Conservation (phyloP, 257 asterid species). For the Paulownia fortunei region DNA sequence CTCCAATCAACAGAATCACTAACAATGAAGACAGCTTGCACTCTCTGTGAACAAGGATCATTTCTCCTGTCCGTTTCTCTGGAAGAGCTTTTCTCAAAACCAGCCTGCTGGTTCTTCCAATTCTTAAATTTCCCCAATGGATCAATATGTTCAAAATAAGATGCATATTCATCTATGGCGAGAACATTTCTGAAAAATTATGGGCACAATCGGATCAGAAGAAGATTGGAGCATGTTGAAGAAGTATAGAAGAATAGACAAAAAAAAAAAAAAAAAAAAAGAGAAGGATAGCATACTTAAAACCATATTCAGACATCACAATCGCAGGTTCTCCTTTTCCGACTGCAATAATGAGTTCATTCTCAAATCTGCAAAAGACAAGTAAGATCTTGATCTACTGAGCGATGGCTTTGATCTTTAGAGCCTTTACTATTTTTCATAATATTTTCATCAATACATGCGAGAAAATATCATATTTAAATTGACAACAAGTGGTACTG, state of each 20-base stretch:
- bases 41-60: constrained; percentile 68
- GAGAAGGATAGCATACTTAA: constrained; percentile 56
- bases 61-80: constrained; percentile 36
- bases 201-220: constrained; percentile 31
- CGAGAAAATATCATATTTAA: background rate
- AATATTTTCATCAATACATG: background rate
- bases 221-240: constrained; percentile 16
- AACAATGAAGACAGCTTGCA: constrained; percentile 84
- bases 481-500: background rate
- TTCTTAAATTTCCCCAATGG: constrained; percentile 75
- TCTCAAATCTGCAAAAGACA: constrained; percentile 64
- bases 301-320: constrained; percentile 94
- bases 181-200: constrained; percentile 71
- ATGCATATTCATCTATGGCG: constrained; percentile 79
- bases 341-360: constrained; percentile 71
- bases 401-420: constrained; percentile 14
- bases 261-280: constrained; percentile 2
- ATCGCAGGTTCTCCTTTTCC: constrained; percentile 91
- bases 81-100: constrained; percentile 34
- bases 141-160: constrained; percentile 82
- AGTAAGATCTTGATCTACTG: constrained; percentile 19
- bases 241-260: constrained; percentile 22
- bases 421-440: background rate
- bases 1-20: constrained; percentile 99
- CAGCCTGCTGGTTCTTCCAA: constrained; percentile 46